phyloP scores from a whole-genome alignment of 176 grass and related monocot species.

The Chrysopogon serrulatus region DNA sequence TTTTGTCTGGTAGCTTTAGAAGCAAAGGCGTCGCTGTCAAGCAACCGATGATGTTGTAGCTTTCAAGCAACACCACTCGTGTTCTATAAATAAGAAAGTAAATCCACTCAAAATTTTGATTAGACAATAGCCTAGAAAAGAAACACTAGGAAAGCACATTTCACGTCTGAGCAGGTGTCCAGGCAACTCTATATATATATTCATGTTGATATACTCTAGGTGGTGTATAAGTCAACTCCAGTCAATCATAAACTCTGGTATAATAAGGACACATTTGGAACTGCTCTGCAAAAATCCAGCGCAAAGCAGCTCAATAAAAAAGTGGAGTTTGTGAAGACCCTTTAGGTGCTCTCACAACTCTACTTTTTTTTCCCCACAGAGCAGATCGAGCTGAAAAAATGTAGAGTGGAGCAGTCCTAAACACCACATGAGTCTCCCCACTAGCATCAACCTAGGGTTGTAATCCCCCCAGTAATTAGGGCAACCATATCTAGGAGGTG shows the following conservation, averaged over 20 bases:
- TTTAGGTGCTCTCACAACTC: too few relatives aligned
- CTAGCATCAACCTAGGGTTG: not conserved
- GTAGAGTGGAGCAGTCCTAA: too few relatives aligned
- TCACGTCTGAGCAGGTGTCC: not conserved
- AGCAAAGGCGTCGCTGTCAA: not conserved
- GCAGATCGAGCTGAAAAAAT: too few relatives aligned
- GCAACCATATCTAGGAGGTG: not conserved
- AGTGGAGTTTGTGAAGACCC: too few relatives aligned
- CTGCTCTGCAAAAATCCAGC: too few relatives aligned
- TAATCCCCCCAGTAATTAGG: not conserved
- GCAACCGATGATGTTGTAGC: not conserved
- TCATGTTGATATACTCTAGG: not conserved
- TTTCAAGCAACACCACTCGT: conserved; percentile 6
- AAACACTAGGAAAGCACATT: not conserved
- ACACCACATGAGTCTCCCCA: not conserved
- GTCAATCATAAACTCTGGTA: not conserved
- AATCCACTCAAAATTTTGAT: not conserved
- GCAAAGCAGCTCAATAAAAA: too few relatives aligned
- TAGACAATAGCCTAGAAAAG: not conserved
- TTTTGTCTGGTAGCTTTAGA: not conserved
- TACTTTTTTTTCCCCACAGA: too few relatives aligned
- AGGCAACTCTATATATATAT: not conserved
- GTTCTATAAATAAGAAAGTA: not conserved
- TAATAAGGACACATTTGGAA: too few relatives aligned
- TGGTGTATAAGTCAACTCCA: not conserved